Evolutionary conservation across 2,329 filamentous ascomycete species (phyloP).

Genomic region (Colletotrichum tamarilloi): DNA sequence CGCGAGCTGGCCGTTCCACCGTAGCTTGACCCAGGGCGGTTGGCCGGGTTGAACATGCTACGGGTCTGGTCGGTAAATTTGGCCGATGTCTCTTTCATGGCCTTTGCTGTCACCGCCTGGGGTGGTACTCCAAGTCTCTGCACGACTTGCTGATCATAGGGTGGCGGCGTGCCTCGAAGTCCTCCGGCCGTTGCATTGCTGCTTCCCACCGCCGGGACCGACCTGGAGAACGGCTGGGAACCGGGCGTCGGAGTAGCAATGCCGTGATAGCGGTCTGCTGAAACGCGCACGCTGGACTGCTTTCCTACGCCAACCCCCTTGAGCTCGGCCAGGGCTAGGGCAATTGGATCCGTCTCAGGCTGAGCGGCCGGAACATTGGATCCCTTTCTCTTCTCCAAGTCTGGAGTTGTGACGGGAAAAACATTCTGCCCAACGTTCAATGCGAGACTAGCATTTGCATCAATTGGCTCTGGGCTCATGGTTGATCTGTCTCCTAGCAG

Average conservation of each 20-base stretch:
- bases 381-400: slow-evolving; percentile 61
- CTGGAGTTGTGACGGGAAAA: slow-evolving; percentile 88
- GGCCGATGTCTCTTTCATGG: slow-evolving; percentile 95
- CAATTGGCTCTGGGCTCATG: slow-evolving; percentile 83
- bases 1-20: slow-evolving; percentile 59
- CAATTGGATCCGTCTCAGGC: slow-evolving; percentile 87
- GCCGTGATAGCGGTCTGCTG: slow-evolving; percentile 96
- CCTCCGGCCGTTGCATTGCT: slow-evolving; percentile 62
- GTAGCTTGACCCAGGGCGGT: slow-evolving; percentile 49
- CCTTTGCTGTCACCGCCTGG: slow-evolving; percentile 89
- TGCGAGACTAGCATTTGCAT: slow-evolving; percentile 91
- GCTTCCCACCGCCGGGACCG: slow-evolving; percentile 50
- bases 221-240: slow-evolving; percentile 54
- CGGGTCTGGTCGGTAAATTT: slow-evolving; percentile 87
- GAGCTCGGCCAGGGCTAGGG: slow-evolving; percentile 89
- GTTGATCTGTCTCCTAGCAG: slow-evolving; percentile 56
- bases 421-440: slow-evolving; percentile 96
- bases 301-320: slow-evolving; percentile 84
- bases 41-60: slow-evolving; percentile 72
- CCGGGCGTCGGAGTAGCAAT: slow-evolving; percentile 82
- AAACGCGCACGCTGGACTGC: slow-evolving; percentile 83
- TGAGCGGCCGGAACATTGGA: slow-evolving; percentile 52
- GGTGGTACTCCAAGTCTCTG: slow-evolving; percentile 88
- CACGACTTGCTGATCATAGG: slow-evolving; percentile 80
- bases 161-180: slow-evolving; percentile 82